Base-by-base conservation (phyloP, 2,329 filamentous ascomycete genomes). In the Xylaria sp. region DNA sequence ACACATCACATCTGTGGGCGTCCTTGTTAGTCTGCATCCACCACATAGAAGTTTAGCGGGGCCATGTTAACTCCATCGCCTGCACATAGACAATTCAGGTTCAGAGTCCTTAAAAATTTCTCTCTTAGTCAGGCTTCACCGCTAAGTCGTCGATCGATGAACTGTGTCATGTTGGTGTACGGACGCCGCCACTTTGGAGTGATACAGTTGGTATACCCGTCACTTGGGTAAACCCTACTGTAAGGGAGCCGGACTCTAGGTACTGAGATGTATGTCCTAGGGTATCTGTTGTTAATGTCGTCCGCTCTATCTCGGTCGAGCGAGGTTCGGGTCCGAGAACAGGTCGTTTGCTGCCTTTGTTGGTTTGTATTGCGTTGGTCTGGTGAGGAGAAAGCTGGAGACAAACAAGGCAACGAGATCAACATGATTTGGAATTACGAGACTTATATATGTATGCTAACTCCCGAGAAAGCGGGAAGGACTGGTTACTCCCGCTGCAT, bases 381-480 rank as follows among this genome's bases (percentile, higher is more conserved):
- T 15, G 15, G 31, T 49, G 35, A 11, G 13, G 13, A 8, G 9
- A 25, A n/a, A 27, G 19, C 31, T n/a, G 17, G 23, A 48, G 43
- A 31, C 13, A 23, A 13, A 15, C 35, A 49, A 10, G 13, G 31
- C 29, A 44, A 27, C 9, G 19, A 46, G 11, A 21, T 10, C 9
- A 6, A 33, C 44, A 44, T 57, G 38, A 61, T 61, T 61, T 61
- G 58, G 46, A 61, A 61, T 61, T 57, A 47, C 19, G 37, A 9
- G 19, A 17, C 1, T 47, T 51, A 51, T 51, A 25, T 52, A 52
- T 35, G 4, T 17, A 35, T 4, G 21, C 29, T 23, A 43, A 21
- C 25, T 25, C 10, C 27, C 25, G n/a, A 19, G 37, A 37, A 51
- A 29, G 37, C 17, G 25, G 35, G 37, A 10, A 40, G 23, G 9